Percentiles rank a stretch among this genome's conserved stretches.
Conservation (phyloP, 441 rosid species). For the Euphorbia corollata region DNA sequence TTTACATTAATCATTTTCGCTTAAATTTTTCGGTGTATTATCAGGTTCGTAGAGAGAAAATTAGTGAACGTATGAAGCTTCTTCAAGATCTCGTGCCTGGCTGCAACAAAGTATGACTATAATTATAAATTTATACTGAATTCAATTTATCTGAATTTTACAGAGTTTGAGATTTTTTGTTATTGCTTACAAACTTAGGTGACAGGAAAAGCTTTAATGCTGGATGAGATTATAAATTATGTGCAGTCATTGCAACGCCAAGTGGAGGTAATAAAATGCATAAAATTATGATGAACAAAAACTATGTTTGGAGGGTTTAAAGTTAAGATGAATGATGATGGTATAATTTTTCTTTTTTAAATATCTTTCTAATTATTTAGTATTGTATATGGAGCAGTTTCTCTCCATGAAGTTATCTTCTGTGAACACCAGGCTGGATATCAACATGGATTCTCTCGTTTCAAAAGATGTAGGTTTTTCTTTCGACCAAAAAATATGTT, state of each 20-base stretch:
- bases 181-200: conserved; percentile 19
- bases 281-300: not conserved
- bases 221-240: conserved; percentile 89
- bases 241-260: conserved; percentile 90
- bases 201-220: conserved; percentile 92
- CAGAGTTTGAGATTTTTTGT: not conserved
- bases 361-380: not conserved
- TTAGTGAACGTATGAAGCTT: conserved; percentile 81
- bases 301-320: conserved; percentile 15
- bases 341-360: conserved; percentile 4
- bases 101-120: conserved; percentile 50
- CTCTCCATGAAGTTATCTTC: conserved; percentile 88
- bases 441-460: conserved; percentile 47
- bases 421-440: conserved; percentile 65
- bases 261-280: conserved; percentile 57
- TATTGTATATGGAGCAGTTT: conserved; percentile 37
- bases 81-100: conserved; percentile 95
- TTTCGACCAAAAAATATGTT: not conserved
- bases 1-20: not conserved
- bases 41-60: conserved; percentile 87
- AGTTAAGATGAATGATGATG: conserved; percentile 15
- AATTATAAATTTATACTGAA: too few species aligned
- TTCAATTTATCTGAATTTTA: not conserved
- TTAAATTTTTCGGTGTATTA: not conserved
- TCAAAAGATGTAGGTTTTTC: conserved; percentile 57